Conservation (phyloP, 2,329 filamentous ascomycete genomes). For the Thelonectria rubi region DNA sequence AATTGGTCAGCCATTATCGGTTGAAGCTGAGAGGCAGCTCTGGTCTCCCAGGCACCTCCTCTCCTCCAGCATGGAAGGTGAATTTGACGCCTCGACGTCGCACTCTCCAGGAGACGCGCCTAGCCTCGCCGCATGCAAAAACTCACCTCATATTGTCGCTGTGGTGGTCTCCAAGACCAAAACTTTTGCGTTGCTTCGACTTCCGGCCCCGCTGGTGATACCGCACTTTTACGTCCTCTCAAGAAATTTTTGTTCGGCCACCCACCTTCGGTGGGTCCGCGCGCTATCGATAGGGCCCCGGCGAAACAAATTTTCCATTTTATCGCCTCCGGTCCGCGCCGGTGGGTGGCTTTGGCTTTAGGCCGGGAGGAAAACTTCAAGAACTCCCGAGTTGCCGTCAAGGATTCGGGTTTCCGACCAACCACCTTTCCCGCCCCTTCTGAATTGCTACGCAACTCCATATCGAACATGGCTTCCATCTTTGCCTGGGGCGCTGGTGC, state of each 20-base stretch:
- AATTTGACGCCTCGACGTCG: not conserved
- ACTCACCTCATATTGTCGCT: conserved; percentile 42
- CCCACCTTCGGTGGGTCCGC: conserved; percentile 22
- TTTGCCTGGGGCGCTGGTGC: conserved; percentile 59
- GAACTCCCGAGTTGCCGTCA: conserved; percentile 30
- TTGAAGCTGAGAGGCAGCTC: conserved; percentile 15
- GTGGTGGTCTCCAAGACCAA: conserved; percentile 41
- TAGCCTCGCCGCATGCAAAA: not conserved
- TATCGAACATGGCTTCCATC: conserved; percentile 51
- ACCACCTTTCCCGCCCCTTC: conserved; percentile 4
- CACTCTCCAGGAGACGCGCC: not conserved
- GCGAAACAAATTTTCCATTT: conserved; percentile 33
- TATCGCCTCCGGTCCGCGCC: conserved; percentile 37
- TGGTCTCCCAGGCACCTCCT: not conserved
- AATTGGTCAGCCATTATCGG: conserved; percentile 28
- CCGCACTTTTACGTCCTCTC: conserved; percentile 35
- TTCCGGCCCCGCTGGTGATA: conserved; percentile 39
- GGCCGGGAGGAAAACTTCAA: conserved; percentile 37
- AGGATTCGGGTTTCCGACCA: conserved; percentile 22
- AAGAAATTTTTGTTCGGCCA: conserved; percentile 40
- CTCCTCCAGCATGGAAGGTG: not conserved
- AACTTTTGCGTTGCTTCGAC: conserved; percentile 39
- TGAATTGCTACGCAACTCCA: conserved; percentile 17
- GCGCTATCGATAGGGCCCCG: conserved; percentile 39
- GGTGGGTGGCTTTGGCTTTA: conserved; percentile 28